Conservation (phyloP, 148 eudicot species). For the Polygonum maritimum region DNA sequence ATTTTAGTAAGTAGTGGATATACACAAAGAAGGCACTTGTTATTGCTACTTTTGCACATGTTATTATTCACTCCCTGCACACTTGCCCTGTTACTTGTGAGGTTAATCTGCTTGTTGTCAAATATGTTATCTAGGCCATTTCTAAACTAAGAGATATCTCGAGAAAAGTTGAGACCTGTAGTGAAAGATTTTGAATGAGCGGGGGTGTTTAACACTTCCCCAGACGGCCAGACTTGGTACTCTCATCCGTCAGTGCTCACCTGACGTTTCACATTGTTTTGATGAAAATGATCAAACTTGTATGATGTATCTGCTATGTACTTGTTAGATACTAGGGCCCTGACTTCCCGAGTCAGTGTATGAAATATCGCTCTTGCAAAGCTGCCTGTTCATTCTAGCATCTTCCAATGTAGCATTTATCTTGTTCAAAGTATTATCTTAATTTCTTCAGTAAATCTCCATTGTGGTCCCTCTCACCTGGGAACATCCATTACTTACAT, state of each 20-base stretch:
- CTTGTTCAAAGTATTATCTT: neutral
- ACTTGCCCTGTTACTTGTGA: neutral
- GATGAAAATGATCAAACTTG: neutral
- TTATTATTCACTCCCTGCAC: neutral
- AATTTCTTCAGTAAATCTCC: neutral
- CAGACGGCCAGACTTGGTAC: neutral
- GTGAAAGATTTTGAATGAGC: neutral
- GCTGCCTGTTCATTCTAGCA: neutral
- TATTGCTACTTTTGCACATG: neutral
- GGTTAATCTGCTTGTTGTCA: neutral
- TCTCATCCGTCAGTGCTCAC: neutral
- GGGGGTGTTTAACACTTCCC: neutral
- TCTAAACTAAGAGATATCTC: neutral
- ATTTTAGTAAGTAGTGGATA: neutral
- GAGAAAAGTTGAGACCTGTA: conserved; percentile 2
- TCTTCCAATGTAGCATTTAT: neutral
- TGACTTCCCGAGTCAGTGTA: neutral
- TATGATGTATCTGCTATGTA: neutral
- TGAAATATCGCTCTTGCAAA: too few species aligned
- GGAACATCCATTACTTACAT: neutral
- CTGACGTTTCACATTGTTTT: neutral
- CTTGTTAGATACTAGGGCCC: neutral
- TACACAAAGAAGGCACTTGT: neutral
- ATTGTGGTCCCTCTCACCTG: neutral
- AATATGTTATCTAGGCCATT: neutral